These are phyloP conservation scores for Rhexocercosporidium sp. DNA, from an alignment of 2,329 filamentous ascomycete species.

Conservation along the genomic window DNA sequence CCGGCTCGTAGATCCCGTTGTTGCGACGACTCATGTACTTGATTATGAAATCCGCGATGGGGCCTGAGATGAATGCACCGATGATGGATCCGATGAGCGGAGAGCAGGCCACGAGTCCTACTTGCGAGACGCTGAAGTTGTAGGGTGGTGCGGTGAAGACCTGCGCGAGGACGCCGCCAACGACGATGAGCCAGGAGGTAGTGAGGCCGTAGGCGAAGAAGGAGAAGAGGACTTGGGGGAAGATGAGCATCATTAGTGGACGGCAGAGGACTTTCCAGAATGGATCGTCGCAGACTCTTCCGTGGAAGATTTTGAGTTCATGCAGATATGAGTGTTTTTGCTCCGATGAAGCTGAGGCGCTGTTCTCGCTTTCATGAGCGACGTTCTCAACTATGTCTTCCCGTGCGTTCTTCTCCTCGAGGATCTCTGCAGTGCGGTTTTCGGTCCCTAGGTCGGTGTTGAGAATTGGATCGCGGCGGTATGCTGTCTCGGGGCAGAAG, in stretches of 20 bases:
- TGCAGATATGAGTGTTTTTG: slow-evolving; percentile 21
- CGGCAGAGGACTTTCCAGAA: slow-evolving; percentile 39
- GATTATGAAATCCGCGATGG: slow-evolving; percentile 36
- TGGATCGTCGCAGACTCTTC: slow-evolving; percentile 37
- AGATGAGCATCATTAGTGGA: slow-evolving; percentile 39
- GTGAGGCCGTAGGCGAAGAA: slow-evolving; percentile 29
- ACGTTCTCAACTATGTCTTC: not conserved
- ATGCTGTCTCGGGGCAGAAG: slow-evolving; percentile 57
- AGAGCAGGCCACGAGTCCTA: slow-evolving; percentile 50
- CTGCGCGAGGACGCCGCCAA: slow-evolving; percentile 45
- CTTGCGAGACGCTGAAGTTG: slow-evolving; percentile 46
- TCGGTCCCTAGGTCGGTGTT: slow-evolving; percentile 27
- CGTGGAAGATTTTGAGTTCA: slow-evolving; percentile 36
- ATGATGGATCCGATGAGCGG: slow-evolving; percentile 48
- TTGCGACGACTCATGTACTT: slow-evolving; percentile 53
- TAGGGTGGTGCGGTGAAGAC: slow-evolving; percentile 57
- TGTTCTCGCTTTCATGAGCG: not conserved
- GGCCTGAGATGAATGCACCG: slow-evolving; percentile 45
- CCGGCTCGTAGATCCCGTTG: slow-evolving; percentile 48
- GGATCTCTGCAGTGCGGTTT: slow-evolving; percentile 22
- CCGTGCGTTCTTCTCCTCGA: not conserved
- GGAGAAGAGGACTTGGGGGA: slow-evolving; percentile 32
- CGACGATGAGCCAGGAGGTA: slow-evolving; percentile 27
- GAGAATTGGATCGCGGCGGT: slow-evolving; percentile 42
- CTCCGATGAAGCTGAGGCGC: not conserved